These are phyloP conservation scores for Colletotrichum sublineola DNA, from an alignment of 2,329 filamentous ascomycete genomes.

Conservation along the genomic window DNA sequence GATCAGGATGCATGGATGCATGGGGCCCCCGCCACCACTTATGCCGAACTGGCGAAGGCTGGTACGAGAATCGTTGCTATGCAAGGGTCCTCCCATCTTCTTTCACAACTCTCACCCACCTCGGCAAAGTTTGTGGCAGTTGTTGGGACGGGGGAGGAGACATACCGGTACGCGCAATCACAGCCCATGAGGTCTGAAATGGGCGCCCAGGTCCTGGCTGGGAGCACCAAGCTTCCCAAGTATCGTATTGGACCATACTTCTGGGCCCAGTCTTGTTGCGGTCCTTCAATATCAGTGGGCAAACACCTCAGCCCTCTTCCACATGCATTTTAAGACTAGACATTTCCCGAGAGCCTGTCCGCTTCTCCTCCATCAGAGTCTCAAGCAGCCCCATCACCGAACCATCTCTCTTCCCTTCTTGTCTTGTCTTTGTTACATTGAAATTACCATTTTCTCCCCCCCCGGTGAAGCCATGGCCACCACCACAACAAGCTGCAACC, in stretches of 20 bases:
- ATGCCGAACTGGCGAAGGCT: slow-evolving; percentile 27
- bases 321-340: slow-evolving; percentile 3
- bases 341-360: background rate
- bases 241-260: slow-evolving; percentile 28
- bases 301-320: slow-evolving; percentile 4
- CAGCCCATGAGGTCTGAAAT: background rate
- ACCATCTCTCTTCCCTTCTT: background rate
- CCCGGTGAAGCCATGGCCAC: slow-evolving; percentile 19
- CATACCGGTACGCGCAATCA: slow-evolving; percentile 21
- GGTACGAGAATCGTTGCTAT: slow-evolving; percentile 16
- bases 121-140: slow-evolving; percentile 21
- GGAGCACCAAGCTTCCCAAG: background rate
- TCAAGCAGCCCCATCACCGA: background rate
- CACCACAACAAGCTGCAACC: slow-evolving; percentile 24
- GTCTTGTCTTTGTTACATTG: background rate
- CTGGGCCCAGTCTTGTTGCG: slow-evolving; percentile 2
- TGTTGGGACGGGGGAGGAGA: slow-evolving; percentile 19
- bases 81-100: slow-evolving; percentile 1
- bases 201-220: slow-evolving; percentile 13
- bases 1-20: slow-evolving; percentile 9
- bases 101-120: slow-evolving; percentile 1
- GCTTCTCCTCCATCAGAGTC: background rate
- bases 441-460: background rate
- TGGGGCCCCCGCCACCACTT: slow-evolving; percentile 6
- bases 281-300: slow-evolving; percentile 27